Percentiles rank a stretch among this genome's conserved stretches.
These are phyloP conservation scores for Planoprotostelium fungivorum DNA, from an alignment of 78 protist genomes.

Conservation along the genomic window DNA sequence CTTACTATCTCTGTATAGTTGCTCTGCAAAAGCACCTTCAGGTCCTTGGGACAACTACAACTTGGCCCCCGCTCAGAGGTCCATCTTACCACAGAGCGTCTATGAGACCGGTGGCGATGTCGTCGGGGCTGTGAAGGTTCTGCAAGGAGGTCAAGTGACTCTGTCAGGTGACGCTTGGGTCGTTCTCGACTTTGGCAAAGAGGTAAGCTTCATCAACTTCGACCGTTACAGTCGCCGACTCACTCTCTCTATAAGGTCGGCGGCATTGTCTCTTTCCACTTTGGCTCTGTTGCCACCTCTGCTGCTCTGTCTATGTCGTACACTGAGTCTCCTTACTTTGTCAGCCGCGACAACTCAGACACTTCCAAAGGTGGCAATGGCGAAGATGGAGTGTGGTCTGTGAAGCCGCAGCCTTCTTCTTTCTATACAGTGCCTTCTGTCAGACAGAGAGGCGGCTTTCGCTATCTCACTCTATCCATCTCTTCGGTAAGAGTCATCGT, in stretches of 20 bases:
- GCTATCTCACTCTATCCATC: background rate
- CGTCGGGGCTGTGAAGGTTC: background rate
- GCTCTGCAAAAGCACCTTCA: background rate
- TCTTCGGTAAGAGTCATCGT: background rate
- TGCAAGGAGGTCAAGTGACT: background rate
- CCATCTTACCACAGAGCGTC: background rate
- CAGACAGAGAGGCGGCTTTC: background rate
- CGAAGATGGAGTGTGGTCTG: background rate
- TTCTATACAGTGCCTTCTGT: background rate
- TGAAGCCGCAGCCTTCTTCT: background rate
- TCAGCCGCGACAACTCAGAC: background rate
- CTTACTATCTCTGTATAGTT: no score
- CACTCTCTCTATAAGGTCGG: background rate
- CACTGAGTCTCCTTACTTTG: background rate
- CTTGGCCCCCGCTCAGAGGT: background rate
- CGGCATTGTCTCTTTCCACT: background rate
- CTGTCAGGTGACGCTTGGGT: background rate
- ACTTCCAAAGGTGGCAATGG: background rate
- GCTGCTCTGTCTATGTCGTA: background rate
- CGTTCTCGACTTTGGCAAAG: background rate
- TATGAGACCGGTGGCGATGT: background rate
- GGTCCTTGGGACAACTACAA: background rate
- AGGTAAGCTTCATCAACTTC: background rate
- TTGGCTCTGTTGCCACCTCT: background rate
- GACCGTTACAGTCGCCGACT: background rate